Evolutionary conservation across 1,139 yeast species (phyloP).

Genomic region (Candida sanyaensis): DNA sequence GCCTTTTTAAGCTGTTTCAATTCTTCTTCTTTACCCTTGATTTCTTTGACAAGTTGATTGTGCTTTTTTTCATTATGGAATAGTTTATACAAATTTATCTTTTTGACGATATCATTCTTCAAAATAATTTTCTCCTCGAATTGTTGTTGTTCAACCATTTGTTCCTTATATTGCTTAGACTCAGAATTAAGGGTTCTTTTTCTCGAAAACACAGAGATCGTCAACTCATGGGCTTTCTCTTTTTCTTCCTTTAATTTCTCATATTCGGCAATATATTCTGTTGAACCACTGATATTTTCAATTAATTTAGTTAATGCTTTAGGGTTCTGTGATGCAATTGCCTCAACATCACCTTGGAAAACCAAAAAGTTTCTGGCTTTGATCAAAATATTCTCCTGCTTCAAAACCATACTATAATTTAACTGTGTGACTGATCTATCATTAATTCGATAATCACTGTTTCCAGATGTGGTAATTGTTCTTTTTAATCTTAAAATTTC

Average conservation of each 20-base stretch:
- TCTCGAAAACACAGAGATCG: constrained; percentile 67
- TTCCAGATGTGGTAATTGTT: constrained; percentile 55
- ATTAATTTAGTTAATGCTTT: constrained; percentile 69
- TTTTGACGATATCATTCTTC: constrained; percentile 45
- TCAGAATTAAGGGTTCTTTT: constrained; percentile 77
- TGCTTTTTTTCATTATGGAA: constrained; percentile 63
- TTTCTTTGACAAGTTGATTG: constrained; percentile 26
- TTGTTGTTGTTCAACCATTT: constrained; percentile 68
- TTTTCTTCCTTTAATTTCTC: constrained; percentile 66
- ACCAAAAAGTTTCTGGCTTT: constrained; percentile 92
- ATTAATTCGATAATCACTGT: constrained; percentile 72
- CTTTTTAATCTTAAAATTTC: constrained; percentile 55
- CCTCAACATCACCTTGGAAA: constrained; percentile 96
- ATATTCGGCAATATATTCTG: constrained; percentile 66
- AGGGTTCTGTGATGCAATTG: constrained; percentile 87
- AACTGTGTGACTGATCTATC: constrained; percentile 60
- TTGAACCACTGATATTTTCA: constrained; percentile 84
- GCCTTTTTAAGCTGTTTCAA: constrained; percentile 30
- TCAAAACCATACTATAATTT: constrained; percentile 67
- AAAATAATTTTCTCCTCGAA: constrained; percentile 61
- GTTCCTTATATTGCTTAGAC: constrained; percentile 77
- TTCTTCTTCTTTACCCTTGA: constrained; percentile 25
- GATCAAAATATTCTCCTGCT: constrained; percentile 80
- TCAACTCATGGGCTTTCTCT: constrained; percentile 65
- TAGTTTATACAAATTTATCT: constrained; percentile 63